Percentiles rank a stretch among this genome's conserved stretches.
Evolutionary conservation across 345 rosid genomes (phyloP).

Genomic region (Rubroshorea leprosula): DNA sequence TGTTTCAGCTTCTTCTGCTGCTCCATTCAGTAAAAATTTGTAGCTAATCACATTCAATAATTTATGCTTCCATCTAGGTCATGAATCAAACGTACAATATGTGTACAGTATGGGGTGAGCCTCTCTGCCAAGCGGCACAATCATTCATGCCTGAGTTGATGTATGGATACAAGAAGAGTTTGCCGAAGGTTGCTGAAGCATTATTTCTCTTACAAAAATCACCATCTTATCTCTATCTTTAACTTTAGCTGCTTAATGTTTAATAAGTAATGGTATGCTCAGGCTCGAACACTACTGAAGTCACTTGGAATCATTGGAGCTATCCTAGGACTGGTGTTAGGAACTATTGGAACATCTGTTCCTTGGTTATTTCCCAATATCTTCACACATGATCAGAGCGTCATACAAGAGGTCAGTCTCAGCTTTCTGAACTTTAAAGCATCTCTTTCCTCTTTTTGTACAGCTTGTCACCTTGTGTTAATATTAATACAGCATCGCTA

Average conservation of each 20-base stretch:
- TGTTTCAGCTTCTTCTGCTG: not conserved
- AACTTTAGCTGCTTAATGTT: constrained; percentile 5
- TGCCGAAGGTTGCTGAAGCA: constrained; percentile 43
- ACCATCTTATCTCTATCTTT: not conserved
- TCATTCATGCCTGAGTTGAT: constrained; percentile 87
- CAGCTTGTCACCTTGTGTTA: not conserved
- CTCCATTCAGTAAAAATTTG: not conserved
- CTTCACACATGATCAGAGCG: constrained; percentile 59
- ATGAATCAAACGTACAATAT: constrained; percentile 64
- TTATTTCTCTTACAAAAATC: not conserved
- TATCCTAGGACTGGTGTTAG: constrained; percentile 48
- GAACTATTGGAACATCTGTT: constrained; percentile 52
- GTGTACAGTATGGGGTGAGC: constrained; percentile 76
- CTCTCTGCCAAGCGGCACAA: constrained; percentile 87
- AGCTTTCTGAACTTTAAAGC: not conserved
- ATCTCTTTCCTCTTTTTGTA: constrained; percentile 7
- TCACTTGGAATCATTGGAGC: constrained; percentile 68
- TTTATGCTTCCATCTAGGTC: constrained; percentile 31
- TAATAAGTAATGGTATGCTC: constrained; percentile 8
- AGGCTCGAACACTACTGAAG: constrained; percentile 74
- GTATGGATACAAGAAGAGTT: constrained; percentile 48
- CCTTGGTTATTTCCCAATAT: constrained; percentile 68
- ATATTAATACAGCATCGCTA: not conserved
- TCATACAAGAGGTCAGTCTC: constrained; percentile 51
- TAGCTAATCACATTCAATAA: not conserved